Percentiles rank a stretch among this genome's conserved stretches.
phyloP scores from a whole-genome alignment of 208 protist genomes.

The Acanthamoeba triangularis region DNA sequence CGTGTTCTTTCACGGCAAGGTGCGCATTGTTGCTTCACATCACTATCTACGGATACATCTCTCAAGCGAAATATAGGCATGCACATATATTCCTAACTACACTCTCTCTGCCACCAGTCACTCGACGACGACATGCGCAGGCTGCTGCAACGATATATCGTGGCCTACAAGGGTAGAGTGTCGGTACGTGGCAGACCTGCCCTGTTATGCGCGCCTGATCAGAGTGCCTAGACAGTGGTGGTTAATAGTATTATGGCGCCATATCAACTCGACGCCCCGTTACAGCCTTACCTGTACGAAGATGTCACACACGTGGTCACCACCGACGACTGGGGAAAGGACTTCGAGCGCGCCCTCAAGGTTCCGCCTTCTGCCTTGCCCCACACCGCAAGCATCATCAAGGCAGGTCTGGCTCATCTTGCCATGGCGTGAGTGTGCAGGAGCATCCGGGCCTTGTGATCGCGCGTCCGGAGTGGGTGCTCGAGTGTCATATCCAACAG shows the following conservation, averaged over 20 bases:
- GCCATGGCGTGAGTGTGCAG: not conserved
- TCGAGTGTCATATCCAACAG: slow-evolving; percentile 12
- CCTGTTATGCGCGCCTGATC: not conserved
- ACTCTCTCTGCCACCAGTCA: not conserved
- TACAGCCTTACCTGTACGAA: slow-evolving; percentile 34
- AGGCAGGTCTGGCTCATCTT: not conserved
- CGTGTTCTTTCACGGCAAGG: slow-evolving; percentile 45
- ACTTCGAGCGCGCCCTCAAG: slow-evolving; percentile 57
- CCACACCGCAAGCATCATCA: not conserved
- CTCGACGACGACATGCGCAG: not conserved
- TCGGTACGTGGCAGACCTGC: not conserved
- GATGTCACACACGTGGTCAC: slow-evolving; percentile 46
- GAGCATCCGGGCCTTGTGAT: not conserved
- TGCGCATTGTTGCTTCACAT: not conserved
- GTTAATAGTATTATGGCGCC: not conserved
- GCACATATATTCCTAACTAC: too few relatives aligned
- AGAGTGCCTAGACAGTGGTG: not conserved
- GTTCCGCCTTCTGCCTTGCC: too few relatives aligned
- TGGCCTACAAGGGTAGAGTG: slow-evolving; percentile 55
- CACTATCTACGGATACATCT: too few relatives aligned
- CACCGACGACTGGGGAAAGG: slow-evolving; percentile 30
- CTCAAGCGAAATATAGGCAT: too few relatives aligned
- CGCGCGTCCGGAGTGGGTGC: slow-evolving; percentile 3
- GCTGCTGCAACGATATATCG: slow-evolving; percentile 1
- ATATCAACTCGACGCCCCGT: not conserved